These are phyloP conservation scores for Saccharomycopsis fermentans DNA, from an alignment of 805 yeast genomes.

Conservation along the genomic window DNA sequence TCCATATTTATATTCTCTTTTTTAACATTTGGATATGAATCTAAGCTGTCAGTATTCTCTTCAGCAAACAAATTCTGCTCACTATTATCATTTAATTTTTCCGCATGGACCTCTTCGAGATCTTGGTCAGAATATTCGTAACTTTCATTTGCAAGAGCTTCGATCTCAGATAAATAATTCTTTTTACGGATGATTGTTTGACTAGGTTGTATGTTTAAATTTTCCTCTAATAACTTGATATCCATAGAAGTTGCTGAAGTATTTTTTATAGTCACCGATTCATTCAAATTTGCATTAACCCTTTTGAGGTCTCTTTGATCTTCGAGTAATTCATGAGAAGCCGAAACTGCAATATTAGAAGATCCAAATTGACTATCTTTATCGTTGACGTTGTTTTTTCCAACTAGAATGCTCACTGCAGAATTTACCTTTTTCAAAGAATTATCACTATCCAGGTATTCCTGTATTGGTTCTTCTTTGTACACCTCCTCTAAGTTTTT, in stretches of 20 bases:
- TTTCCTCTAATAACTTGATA: not conserved
- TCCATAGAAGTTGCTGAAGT: not conserved
- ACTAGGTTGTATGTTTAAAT: not conserved
- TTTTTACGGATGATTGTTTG: not conserved
- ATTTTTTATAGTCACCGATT: not conserved
- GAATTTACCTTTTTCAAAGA: too few relatives aligned
- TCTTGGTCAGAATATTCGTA: not conserved
- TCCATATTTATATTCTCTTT: too few relatives aligned
- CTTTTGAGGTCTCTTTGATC: not conserved
- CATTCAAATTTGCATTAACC: not conserved
- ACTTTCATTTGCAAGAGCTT: not conserved
- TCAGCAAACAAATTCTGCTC: not conserved
- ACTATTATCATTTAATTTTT: not conserved
- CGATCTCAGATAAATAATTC: not conserved
- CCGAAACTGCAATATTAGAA: too few relatives aligned
- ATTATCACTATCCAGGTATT: too few relatives aligned
- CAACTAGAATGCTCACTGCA: too few relatives aligned
- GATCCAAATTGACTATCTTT: too few relatives aligned
- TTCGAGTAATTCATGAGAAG: too few relatives aligned
- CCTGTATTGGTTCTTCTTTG: too few relatives aligned
- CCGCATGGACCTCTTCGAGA: not conserved
- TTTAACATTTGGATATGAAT: not conserved
- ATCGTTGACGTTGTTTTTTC: too few relatives aligned
- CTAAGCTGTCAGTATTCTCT: not conserved
- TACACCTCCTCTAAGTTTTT: conserved; percentile 19